phyloP scores from a whole-genome alignment of 495 filamentous ascomycete species.

The Talaromyces proteolyticus region DNA sequence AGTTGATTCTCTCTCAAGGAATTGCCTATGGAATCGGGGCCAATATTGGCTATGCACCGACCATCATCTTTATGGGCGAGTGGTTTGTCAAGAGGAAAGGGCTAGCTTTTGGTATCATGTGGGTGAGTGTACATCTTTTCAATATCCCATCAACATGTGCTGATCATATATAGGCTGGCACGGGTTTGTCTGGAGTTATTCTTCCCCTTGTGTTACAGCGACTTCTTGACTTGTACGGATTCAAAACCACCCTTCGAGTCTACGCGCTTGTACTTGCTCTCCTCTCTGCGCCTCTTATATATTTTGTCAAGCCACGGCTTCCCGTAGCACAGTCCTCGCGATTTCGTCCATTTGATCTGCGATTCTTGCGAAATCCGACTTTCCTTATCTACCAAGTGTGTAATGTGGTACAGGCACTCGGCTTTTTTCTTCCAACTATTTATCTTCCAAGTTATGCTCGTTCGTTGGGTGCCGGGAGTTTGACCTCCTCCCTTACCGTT shows the following conservation, averaged over 20 bases:
- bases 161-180: conserved; percentile 24
- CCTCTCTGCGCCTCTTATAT: conserved; percentile 44
- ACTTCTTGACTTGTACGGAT: conserved; percentile 45
- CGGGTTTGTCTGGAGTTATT: conserved; percentile 32
- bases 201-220: conserved; percentile 44
- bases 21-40: conserved; percentile 42
- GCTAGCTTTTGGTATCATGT: conserved; percentile 45
- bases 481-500: conserved; percentile 36
- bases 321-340: conserved; percentile 27
- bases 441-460: conserved; percentile 55
- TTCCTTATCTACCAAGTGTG: conserved; percentile 49
- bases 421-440: conserved; percentile 55
- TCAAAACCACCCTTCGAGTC: conserved; percentile 41
- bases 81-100: conserved; percentile 48
- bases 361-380: conserved; percentile 34
- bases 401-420: conserved; percentile 50
- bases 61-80: conserved; percentile 44
- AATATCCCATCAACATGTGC: not conserved
- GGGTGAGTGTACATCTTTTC: conserved; percentile 16
- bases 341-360: conserved; percentile 20
- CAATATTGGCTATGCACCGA: conserved; percentile 37
- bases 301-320: conserved; percentile 48
- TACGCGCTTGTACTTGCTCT: conserved; percentile 41
- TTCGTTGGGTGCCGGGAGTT: conserved; percentile 26
- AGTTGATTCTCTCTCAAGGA: conserved; percentile 47